Evolutionary conservation across 163 green algal genomes (phyloP).

Genomic region (Smithsoniella earleae): DNA sequence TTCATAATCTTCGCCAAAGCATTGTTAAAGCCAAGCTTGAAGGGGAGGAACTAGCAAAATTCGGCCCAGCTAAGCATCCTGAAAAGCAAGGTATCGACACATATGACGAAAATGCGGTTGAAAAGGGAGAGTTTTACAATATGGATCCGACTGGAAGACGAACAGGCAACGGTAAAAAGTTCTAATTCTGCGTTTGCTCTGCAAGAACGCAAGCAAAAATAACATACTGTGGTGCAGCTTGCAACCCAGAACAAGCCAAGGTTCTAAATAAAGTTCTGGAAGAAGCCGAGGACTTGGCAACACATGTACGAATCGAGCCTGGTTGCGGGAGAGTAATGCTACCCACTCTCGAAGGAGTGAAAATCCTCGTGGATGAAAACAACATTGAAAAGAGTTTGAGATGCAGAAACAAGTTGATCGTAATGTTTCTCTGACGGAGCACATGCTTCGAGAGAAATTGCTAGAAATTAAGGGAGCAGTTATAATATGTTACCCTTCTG

Average conservation of each 20-base stretch:
- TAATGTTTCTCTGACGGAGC: slow-evolving; percentile 51
- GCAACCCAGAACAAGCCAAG: slow-evolving; percentile 44
- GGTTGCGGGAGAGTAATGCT: too few species aligned
- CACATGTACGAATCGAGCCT: slow-evolving; percentile 49
- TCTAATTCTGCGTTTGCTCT: slow-evolving; percentile 8
- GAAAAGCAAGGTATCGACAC: slow-evolving; percentile 67
- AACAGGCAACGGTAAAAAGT: slow-evolving; percentile 53
- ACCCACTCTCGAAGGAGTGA: too few species aligned
- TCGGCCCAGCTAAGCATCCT: slow-evolving; percentile 57
- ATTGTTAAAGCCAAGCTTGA: slow-evolving; percentile 63
- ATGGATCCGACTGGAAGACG: slow-evolving; percentile 64
- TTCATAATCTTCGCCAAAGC: slow-evolving; percentile 61
- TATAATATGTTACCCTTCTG: slow-evolving; percentile 75
- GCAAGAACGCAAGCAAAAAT: neutral
- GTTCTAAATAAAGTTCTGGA: slow-evolving; percentile 54
- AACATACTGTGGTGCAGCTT: slow-evolving; percentile 40
- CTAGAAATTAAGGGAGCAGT: slow-evolving; percentile 66
- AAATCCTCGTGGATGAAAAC: too few species aligned
- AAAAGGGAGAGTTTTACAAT: slow-evolving; percentile 55
- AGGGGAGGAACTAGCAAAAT: slow-evolving; percentile 65
- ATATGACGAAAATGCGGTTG: slow-evolving; percentile 47
- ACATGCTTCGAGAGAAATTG: slow-evolving; percentile 50
- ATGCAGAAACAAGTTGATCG: slow-evolving; percentile 51
- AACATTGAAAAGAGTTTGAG: too few species aligned
- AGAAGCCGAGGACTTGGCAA: slow-evolving; percentile 44